These are phyloP conservation scores for Penicillium nucicola DNA, from an alignment of 495 filamentous ascomycete genomes.

Conservation along the genomic window DNA sequence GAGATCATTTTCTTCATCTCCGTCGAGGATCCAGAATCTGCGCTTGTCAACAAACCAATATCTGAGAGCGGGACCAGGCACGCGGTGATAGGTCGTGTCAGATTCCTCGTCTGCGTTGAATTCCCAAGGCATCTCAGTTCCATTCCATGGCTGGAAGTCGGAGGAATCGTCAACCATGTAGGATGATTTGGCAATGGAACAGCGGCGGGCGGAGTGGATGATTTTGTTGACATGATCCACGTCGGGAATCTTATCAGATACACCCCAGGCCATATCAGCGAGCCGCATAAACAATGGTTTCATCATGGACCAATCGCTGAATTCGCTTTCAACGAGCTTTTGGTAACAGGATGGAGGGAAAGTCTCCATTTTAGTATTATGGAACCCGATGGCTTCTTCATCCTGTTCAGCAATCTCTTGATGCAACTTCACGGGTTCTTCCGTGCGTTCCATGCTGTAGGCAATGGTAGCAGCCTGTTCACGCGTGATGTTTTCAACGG, in stretches of 20 bases:
- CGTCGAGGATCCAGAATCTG: constrained; percentile 5
- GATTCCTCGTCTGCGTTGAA: neutral
- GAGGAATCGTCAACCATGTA: constrained; percentile 5
- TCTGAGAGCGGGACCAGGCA: neutral
- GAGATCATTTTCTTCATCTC: neutral
- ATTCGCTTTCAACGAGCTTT: neutral
- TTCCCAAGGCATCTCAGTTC: constrained; percentile 1
- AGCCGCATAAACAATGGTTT: constrained; percentile 5
- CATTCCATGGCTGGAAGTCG: neutral
- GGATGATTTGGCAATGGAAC: neutral
- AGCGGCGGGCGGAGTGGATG: constrained; percentile 4
- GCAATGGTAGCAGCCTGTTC: too few species aligned
- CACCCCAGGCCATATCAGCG: constrained; percentile 7
- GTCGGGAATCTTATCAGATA: constrained; percentile 3
- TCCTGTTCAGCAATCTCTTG: neutral
- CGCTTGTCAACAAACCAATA: constrained; percentile 10
- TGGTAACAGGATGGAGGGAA: neutral
- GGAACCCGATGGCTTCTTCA: neutral
- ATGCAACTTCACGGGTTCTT: too few species aligned
- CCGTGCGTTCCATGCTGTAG: too few species aligned
- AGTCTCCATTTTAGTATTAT: too few species aligned
- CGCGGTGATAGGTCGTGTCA: neutral
- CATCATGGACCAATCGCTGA: constrained; percentile 4
- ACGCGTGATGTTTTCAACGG: too few species aligned
- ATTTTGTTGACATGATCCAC: neutral